Conservation (phyloP, 2,329 filamentous ascomycete species). For the Cylindrodendrum hubeiense region DNA sequence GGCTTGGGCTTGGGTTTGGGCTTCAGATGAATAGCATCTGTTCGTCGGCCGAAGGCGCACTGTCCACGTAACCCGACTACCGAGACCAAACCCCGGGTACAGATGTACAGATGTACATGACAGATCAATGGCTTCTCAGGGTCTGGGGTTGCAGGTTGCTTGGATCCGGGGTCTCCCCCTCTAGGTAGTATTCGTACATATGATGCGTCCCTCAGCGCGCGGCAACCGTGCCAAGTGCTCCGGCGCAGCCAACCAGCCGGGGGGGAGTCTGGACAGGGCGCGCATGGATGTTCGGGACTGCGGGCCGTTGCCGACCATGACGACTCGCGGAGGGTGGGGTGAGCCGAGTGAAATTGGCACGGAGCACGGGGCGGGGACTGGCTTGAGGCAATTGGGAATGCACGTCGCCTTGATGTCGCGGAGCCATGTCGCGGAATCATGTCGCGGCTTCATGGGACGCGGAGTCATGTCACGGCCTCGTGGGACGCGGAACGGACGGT, state of each 20-base stretch:
- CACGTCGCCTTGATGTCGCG: constrained; percentile 7
- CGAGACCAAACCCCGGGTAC: constrained; percentile 13
- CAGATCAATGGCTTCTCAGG: constrained; percentile 18
- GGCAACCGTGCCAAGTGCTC: neutral
- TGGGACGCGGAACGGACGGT: too few species aligned
- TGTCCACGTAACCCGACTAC: constrained; percentile 11
- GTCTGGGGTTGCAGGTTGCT: constrained; percentile 8
- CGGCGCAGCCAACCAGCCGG: constrained; percentile 3
- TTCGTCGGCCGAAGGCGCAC: constrained; percentile 11
- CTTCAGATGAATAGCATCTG: neutral
- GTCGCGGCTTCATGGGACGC: neutral
- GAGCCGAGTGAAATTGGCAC: constrained; percentile 38
- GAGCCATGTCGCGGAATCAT: neutral
- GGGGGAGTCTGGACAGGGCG: neutral
- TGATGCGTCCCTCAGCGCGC: neutral
- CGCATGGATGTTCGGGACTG: constrained; percentile 25
- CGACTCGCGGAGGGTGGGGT: neutral
- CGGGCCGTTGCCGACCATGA: constrained; percentile 32
- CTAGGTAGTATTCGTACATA: neutral
- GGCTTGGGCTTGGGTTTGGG: too few species aligned
- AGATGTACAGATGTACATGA: too few species aligned
- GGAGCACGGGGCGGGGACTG: constrained; percentile 23
- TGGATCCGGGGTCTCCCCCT: constrained; percentile 12
- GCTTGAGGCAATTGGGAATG: constrained; percentile 24
- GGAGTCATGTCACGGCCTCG: neutral